Evolutionary conservation across 75 land plant genomes (phyloP), one percentile per base, ranked within the genome.

Genomic region (Sequoia sempervirens): DNA sequence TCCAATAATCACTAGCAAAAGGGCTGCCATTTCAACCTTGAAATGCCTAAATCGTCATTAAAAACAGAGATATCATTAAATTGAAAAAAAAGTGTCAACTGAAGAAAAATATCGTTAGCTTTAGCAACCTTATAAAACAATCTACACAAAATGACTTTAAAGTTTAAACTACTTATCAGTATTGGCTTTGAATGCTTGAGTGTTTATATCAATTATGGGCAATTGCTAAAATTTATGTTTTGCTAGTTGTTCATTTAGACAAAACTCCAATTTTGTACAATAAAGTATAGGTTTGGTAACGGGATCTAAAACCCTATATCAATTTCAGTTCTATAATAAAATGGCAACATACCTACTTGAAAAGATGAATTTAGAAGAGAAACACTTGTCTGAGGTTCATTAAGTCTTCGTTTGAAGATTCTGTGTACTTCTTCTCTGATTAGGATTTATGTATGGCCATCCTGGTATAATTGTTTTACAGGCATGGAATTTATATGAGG

Each of bases 401-500:
- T 23, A 20, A 5, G 66, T 61, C n/a, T 61, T 20, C 15, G 2
- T 56, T 56, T 56, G 14, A 13, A 56, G 23, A 56, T 56, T 56
- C 61, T 56, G 26, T 56, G 4, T 20, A 56, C 66, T 61, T 61
- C 64, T 58, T 46, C 53, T 50, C 66, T 61, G 28, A 61, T 61
- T 61, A 61, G 66, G n/a, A 61, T 23, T 20, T 18, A 38, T 20
- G 26, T 20, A 20, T 40, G 45, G 7, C 18, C 52, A 3, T 45
- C 28, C 28, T 45, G 32, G 28, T 2, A 78, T 12, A n/a, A 26
- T 45, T 78, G 30, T 78, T 78, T 45, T 75, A 81, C 80, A 92
- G 95, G 84, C 91, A 58, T 94, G 95, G 95, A 45, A 91, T 80
- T 87, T 91, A 8, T 79, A 94, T 82, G 86, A 88, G 86, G 92